These are phyloP conservation scores for Lycium ferocissimum DNA, from an alignment of 257 asterid genomes.

Conservation along the genomic window DNA sequence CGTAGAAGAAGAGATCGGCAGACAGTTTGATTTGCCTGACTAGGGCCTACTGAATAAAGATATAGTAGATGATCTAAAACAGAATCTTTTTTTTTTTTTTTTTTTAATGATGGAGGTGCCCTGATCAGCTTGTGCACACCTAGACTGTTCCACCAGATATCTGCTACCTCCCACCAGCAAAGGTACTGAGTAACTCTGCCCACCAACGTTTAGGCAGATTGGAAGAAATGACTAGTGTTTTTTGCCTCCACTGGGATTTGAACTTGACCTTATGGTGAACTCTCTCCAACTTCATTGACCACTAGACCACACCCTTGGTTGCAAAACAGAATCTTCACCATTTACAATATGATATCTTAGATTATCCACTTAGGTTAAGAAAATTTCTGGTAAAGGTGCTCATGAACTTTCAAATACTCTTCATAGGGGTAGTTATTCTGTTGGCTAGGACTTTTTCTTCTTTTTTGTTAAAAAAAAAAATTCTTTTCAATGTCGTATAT, in stretches of 20 bases:
- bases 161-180: background rate
- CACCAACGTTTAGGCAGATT: background rate
- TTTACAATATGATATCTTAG: background rate
- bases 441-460: no score
- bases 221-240: background rate
- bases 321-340: conserved; percentile 6
- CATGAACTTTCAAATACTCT: background rate
- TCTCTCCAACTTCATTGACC: background rate
- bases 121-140: background rate
- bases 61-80: background rate
- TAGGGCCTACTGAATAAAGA: background rate
- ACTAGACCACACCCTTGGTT: background rate
- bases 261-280: background rate
- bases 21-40: background rate
- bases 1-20: background rate
- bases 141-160: background rate
- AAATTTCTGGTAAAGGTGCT: background rate
- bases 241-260: background rate
- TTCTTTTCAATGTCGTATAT: background rate
- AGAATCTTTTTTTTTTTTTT: background rate
- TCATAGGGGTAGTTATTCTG: background rate
- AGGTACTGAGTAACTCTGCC: background rate
- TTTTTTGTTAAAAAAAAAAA: background rate
- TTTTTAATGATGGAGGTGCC: background rate
- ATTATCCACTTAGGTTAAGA: background rate